Base-by-base conservation (phyloP, 805 yeast species). In the Saccharomycopsis javanensis region DNA sequence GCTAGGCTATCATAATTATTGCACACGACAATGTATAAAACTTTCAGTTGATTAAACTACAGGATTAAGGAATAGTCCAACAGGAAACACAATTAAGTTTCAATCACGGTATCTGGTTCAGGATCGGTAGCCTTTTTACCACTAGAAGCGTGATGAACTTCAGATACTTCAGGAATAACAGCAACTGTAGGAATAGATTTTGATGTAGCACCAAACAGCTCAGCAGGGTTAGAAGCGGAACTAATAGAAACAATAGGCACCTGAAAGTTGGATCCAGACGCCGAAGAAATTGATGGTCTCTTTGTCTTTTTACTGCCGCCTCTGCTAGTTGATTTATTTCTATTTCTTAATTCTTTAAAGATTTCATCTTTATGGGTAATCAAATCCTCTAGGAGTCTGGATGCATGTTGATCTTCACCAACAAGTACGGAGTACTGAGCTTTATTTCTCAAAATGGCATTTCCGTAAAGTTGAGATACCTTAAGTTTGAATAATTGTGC, bases 391-490 rank as follows among this genome's bases (percentile, higher is more conserved):
- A 86, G 72, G 51, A 88, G 78, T 58, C 77, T 74, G 60, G 71
- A 75, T 6, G 86, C 82, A 66, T 82, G 80, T 37, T 78, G 74
- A 64, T 84, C 89, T 57, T 76, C 79, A 20, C 48, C 48, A 50
- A 80, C 68, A n/a, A 77, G 73, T n/a, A 74, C 63, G 8, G 73
- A 71, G 1, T 75, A 72, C 56, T 76, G 77, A 11, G 68, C 66
- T 54, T 72, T 69, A 33, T 86, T 85, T 55, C 86, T 72, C 58
- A 83, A 67, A 25, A 87, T 73, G 60, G 86, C 79, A 38, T 75
- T 74, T 1, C 88, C 83, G 64, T 87, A 80, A 63, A 85, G 90
- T 60, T 80, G 81, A 4, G 88, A 77, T 27, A 88, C 75, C n/a
- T 72, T 71, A 28, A 64, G 63, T 15, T 66, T 68, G 64, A 79